Conservation (phyloP, 148 eudicot genomes). For the Persicaria tinctoria region DNA sequence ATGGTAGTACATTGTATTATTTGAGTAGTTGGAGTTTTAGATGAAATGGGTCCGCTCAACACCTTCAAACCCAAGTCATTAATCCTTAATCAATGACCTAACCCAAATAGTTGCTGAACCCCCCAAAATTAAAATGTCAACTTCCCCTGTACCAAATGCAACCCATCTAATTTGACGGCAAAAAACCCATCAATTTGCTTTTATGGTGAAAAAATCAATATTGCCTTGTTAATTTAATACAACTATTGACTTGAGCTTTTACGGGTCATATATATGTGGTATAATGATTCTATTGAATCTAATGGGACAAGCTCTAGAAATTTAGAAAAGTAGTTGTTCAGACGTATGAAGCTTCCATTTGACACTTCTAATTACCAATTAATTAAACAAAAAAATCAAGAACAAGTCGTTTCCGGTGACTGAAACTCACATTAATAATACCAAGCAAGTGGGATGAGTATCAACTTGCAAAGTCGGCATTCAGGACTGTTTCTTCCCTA, state of each 20-base stretch:
- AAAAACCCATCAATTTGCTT: too few relatives aligned
- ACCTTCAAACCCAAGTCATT: not conserved
- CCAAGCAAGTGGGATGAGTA: not conserved
- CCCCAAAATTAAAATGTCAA: not conserved
- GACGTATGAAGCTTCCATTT: not conserved
- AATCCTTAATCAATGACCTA: not conserved
- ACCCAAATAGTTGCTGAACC: not conserved
- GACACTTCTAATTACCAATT: not conserved
- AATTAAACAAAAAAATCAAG: not conserved
- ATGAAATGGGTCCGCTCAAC: not conserved
- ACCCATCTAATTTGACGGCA: too few relatives aligned
- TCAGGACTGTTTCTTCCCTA: not conserved
- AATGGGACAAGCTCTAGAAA: not conserved
- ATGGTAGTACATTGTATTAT: not conserved
- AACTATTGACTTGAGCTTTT: not conserved
- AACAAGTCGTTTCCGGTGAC: not conserved
- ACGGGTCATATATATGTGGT: not conserved
- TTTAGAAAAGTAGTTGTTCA: not conserved
- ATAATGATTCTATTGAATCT: not conserved
- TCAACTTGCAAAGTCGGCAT: conserved; percentile 9
- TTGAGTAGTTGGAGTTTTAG: not conserved
- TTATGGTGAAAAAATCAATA: too few relatives aligned
- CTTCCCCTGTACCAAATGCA: not conserved
- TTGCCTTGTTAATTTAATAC: not conserved
- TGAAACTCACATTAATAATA: not conserved